Evolutionary conservation across 768 basidiomycete genomes (phyloP).

Genomic region (Rossbeevera mucosa): DNA sequence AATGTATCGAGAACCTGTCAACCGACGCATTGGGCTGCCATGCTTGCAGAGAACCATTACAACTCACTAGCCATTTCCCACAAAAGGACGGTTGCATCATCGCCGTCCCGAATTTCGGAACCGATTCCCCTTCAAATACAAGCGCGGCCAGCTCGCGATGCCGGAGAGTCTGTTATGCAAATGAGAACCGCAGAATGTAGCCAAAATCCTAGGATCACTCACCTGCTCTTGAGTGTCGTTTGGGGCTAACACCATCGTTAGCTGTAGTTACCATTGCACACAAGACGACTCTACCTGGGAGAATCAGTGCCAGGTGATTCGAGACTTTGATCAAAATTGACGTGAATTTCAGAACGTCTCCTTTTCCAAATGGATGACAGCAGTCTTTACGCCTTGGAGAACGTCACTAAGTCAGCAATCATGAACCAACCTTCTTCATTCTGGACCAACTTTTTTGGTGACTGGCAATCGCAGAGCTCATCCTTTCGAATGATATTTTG

Average conservation of each 20-base stretch:
- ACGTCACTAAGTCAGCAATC: constrained; percentile 6
- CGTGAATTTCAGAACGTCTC: constrained; percentile 70
- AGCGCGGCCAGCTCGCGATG: constrained; percentile 58
- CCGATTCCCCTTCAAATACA: constrained; percentile 54
- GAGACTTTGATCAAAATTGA: constrained; percentile 81
- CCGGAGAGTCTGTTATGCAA: constrained; percentile 36
- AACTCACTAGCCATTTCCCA: constrained; percentile 80
- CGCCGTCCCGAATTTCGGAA: constrained; percentile 58
- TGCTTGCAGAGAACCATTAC: neutral
- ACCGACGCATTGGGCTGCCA: neutral
- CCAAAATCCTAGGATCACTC: neutral
- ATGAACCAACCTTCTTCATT: neutral
- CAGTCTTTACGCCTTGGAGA: constrained; percentile 56
- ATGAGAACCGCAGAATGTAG: neutral
- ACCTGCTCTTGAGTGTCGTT: constrained; percentile 70
- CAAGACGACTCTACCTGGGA: constrained; percentile 56
- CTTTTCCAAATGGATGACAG: constrained; percentile 41
- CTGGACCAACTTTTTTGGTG: constrained; percentile 45
- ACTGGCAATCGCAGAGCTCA: constrained; percentile 69
- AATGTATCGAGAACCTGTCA: constrained; percentile 62
- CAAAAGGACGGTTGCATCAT: constrained; percentile 65
- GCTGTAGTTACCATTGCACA: neutral
- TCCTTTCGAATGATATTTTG: constrained; percentile 71
- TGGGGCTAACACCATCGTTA: constrained; percentile 43
- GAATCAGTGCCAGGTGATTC: constrained; percentile 83